Percentiles rank a stretch among this genome's conserved stretches.
Evolutionary conservation across 768 basidiomycete species (phyloP).

Genomic region (Termitomyces heimii): DNA sequence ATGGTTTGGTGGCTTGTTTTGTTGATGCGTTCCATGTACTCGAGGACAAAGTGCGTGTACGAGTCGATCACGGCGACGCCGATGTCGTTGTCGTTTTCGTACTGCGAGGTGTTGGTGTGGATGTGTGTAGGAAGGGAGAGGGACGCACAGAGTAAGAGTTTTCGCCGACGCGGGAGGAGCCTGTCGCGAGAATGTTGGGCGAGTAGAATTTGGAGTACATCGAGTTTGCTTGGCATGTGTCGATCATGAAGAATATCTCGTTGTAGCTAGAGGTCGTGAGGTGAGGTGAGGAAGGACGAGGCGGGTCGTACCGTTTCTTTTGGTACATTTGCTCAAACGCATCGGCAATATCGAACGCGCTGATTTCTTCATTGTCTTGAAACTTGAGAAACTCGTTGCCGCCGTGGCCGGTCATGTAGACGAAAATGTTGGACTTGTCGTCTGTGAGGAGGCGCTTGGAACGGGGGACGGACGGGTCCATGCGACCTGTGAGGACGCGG

Average conservation of each 20-base stretch:
- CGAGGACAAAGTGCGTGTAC: constrained; percentile 87
- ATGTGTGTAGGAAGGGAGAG: too few relatives aligned
- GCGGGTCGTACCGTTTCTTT: constrained; percentile 65
- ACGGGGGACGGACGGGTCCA: constrained; percentile 78
- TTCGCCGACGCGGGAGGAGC: constrained; percentile 77
- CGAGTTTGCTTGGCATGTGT: constrained; percentile 96
- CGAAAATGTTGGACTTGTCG: constrained; percentile 86
- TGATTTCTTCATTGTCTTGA: constrained; percentile 98
- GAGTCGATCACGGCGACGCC: constrained; percentile 95
- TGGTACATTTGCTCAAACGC: constrained; percentile 99
- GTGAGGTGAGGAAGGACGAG: background rate
- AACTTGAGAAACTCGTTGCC: constrained; percentile 99
- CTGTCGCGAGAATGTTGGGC: constrained; percentile 88
- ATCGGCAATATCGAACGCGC: constrained; percentile 95
- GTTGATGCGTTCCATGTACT: constrained; percentile 89
- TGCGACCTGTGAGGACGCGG: constrained; percentile 83
- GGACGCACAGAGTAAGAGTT: constrained; percentile 86
- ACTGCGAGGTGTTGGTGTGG: constrained; percentile 34
- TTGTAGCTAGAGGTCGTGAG: constrained; percentile 67
- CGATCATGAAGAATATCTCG: constrained; percentile 96
- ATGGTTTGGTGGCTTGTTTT: constrained; percentile 81
- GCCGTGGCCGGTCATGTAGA: constrained; percentile 98
- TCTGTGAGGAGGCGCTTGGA: constrained; percentile 92
- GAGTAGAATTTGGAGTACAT: constrained; percentile 94
- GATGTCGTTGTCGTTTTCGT: constrained; percentile 90